phyloP scores from a whole-genome alignment of 164 flowering plant genomes.

The Berberis vulgaris region DNA sequence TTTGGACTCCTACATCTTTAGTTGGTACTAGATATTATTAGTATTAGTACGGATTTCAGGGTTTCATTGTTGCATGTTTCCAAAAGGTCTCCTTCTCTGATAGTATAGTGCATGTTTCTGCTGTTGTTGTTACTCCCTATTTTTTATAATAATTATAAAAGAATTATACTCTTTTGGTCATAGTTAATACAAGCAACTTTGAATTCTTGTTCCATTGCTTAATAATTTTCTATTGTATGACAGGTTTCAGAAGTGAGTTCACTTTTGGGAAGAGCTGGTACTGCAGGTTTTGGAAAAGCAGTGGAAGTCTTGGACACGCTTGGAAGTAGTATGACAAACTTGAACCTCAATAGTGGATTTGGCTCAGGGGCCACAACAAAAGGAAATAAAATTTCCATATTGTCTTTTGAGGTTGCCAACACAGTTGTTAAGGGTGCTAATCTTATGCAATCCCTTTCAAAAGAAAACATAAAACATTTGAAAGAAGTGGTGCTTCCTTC shows the following conservation, averaged over 20 bases:
- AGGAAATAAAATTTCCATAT: conserved; percentile 62
- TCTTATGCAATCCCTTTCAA: conserved; percentile 71
- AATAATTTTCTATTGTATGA: not conserved
- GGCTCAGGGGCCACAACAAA: conserved; percentile 51
- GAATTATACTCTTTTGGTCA: too few relatives aligned
- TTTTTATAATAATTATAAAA: too few relatives aligned
- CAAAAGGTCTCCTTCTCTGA: too few relatives aligned
- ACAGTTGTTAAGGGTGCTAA: conserved; percentile 42
- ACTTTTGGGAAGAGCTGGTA: conserved; percentile 69
- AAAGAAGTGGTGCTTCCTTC: conserved; percentile 69
- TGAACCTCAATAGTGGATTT: conserved; percentile 55
- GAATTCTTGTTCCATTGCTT: not conserved
- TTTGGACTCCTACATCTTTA: too few relatives aligned
- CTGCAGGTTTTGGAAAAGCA: conserved; percentile 68
- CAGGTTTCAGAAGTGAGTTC: conserved; percentile 70
- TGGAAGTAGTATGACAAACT: conserved; percentile 73
- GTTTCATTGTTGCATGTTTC: too few relatives aligned
- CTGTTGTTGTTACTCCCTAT: too few relatives aligned
- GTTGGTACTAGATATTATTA: too few relatives aligned
- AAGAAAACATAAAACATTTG: conserved; percentile 50
- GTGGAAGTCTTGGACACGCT: conserved; percentile 76
- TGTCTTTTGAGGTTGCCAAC: conserved; percentile 79
- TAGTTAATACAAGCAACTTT: not conserved
- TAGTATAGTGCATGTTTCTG: too few relatives aligned
- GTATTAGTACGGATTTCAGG: too few relatives aligned